phyloP scores from a whole-genome alignment of 305 asterid genomes.

The Ilex paraguariensis region DNA sequence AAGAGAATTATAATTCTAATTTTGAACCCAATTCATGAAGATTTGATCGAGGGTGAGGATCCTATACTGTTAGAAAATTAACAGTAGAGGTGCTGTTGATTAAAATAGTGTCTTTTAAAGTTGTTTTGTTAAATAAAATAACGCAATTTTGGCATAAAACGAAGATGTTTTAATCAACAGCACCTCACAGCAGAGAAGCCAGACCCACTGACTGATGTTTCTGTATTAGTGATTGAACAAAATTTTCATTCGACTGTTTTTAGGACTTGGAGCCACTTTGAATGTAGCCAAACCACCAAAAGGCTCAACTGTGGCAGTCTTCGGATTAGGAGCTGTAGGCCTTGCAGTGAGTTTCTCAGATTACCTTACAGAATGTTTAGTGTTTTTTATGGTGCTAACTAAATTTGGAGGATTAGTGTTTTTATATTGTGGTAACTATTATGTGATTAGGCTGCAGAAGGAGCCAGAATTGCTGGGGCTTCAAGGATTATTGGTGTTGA shows the following conservation, averaged over 20 bases:
- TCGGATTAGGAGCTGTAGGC: slow-evolving; percentile 89
- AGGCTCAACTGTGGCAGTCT: slow-evolving; percentile 73
- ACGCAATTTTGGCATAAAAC: too few relatives aligned
- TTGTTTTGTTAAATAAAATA: too few relatives aligned
- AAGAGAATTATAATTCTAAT: not conserved
- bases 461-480: slow-evolving; percentile 69
- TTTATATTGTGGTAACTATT: not conserved
- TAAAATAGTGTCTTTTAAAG: too few relatives aligned
- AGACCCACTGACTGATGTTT: too few relatives aligned
- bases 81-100: too few relatives aligned
- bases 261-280: slow-evolving; percentile 79
- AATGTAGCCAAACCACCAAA: slow-evolving; percentile 73
- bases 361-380: not conserved
- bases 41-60: not conserved
- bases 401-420: not conserved
- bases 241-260: not conserved
- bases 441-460: slow-evolving; percentile 76
- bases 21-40: not conserved
- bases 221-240: too few relatives aligned
- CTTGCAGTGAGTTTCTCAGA: slow-evolving; percentile 60
- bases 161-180: too few relatives aligned
- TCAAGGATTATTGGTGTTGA: slow-evolving; percentile 77
- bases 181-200: too few relatives aligned
- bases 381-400: not conserved
- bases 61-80: not conserved